Base-by-base conservation (phyloP, 2,329 filamentous ascomycete genomes). In the Nectriaceae sp. region DNA sequence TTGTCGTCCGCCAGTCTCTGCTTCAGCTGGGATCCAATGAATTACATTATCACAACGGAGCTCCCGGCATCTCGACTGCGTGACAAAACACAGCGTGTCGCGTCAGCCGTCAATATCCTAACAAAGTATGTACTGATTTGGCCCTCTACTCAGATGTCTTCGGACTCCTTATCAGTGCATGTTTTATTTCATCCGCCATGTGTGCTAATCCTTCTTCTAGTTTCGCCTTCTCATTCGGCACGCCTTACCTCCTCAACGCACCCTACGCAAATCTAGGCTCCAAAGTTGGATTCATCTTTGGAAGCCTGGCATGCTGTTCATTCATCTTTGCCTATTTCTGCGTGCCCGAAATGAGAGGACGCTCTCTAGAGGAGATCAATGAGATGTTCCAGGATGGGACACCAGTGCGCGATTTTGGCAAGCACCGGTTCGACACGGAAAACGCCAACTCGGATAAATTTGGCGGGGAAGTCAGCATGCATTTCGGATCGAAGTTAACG, bases 311-410 rank as follows among this genome's bases (percentile, higher is more conserved):
- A 8, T 49, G 68, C 3, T 36, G 69, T 8, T 65, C 54, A 20
- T 50, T 65, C 10, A 52, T 67, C n/a, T 70, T 63, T 51, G 31
- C 72, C 15, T 63, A 62, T 57, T 64, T 66, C 45, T 66, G 54
- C 44, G 62, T 71, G 67, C 75, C 75, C 5, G 65, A 68, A 53
- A 63, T 60, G 8, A 53, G 55, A 4, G 47, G 52, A 2, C 55
- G 61, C 5, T 56, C 60, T 0, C 62, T 60, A 36, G 57, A 64
- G 50, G 61, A 64, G 31, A 22, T 64, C 16, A 60, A 64, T 40
- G 60, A 62, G 36, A 57, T 63, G 47, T 64, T 64, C 21, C 50
- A 56, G 21, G 60, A 62, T 49, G 46, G 51, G 11, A 44, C 65
- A 6, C 54, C 61, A 2, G 53, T 62, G 3, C 56, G 62, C 19